These are phyloP conservation scores for Solanum hybrid DNA, from an alignment of 305 asterid genomes.

Conservation along the genomic window DNA sequence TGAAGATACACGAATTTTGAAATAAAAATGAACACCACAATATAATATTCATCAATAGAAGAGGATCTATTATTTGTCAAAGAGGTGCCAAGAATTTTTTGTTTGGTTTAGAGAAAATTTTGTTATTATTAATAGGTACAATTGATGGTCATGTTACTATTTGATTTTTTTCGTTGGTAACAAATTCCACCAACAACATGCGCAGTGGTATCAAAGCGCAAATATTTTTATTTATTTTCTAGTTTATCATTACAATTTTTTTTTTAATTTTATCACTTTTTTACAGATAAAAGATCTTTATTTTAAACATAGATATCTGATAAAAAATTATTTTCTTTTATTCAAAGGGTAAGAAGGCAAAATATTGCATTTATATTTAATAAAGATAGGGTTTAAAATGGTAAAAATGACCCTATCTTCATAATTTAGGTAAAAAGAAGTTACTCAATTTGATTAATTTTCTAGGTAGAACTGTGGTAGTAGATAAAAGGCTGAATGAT, in stretches of 20 bases:
- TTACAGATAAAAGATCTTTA: background rate
- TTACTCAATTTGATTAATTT: background rate
- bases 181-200: too few relatives aligned
- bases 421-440: background rate
- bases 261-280: too few relatives aligned
- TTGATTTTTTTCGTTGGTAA: too few relatives aligned
- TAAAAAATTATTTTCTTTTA: too few relatives aligned
- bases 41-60: background rate
- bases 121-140: background rate
- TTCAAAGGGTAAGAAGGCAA: background rate
- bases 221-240: too few relatives aligned
- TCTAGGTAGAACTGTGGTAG: too few relatives aligned
- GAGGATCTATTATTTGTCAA: background rate
- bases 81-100: background rate
- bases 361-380: background rate
- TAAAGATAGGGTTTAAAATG: background rate
- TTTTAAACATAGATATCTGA: background rate
- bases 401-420: background rate
- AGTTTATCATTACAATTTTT: too few relatives aligned
- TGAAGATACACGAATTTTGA: background rate
- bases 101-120: background rate
- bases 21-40: background rate
- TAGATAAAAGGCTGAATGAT: background rate
- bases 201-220: too few relatives aligned
- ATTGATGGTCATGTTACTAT: background rate